Base-by-base conservation (phyloP, 805 yeast species). In the Pichia nanzhaoensis region DNA sequence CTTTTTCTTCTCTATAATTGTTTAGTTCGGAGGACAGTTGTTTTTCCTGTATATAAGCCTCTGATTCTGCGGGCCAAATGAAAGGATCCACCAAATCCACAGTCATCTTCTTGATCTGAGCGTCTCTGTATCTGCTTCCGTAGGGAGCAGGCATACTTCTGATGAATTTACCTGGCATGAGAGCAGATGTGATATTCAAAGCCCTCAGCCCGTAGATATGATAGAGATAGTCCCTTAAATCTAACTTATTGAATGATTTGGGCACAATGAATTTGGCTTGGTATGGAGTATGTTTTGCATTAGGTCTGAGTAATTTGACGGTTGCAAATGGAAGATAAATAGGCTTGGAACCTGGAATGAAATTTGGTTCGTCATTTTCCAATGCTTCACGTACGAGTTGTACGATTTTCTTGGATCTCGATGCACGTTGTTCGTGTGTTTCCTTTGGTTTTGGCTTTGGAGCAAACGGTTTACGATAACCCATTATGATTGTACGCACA, bases 191-290 rank as follows among this genome's bases (percentile, higher is more conserved):
- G 40, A 93, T 77, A 58, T 85, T 87, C 64, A 88, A 73, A 1
- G 95, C 97, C 55, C 96, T 75, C 49, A 93, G 72, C 2, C 96
- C 96, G 59, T 93, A 93, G 4, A 93, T 71, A 56, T 90, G 80
- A 77, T 81, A 93, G 51, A 93, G 71, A 60, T 93, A 93, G 67
- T 93, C 99, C 64, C 99, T 78, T 50, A 93, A 73, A 64, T 91
- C 98, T 68, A 93, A 72, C 64, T 90, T 91, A 71, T 93, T 93
- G 74, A 93, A 90, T 45, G 86, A 78, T 59, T 84, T 79, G 14
- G 99, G 99, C 17, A 95, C 99, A 52, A 86, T 78, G 66, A 93
- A 93, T 63, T 88, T 89, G 41, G 98, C 98, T 66, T 89, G 97
- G 67, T 85, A 90, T 39, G 99, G 99, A 0, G 96, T 85, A 66